Conservation (phyloP, 1,284 basidiomycete genomes). For the Polyporus tsugae region DNA sequence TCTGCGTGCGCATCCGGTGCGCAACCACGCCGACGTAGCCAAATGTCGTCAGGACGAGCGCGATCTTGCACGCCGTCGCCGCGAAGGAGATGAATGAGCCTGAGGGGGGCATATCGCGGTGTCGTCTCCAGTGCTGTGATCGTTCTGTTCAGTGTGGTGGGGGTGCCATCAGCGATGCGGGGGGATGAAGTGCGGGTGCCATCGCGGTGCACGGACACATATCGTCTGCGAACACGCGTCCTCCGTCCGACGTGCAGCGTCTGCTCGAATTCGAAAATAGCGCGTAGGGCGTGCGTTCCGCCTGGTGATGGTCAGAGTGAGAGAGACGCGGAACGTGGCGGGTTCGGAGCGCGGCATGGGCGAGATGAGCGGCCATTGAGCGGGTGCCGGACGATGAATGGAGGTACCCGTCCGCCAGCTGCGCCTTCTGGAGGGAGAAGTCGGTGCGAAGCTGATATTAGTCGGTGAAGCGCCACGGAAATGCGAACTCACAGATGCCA, state of each 20-base stretch:
- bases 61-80: slow-evolving; percentile 33
- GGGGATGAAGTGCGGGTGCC: slow-evolving; percentile 3
- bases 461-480: slow-evolving; percentile 14
- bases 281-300: slow-evolving; percentile 21
- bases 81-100: slow-evolving; percentile 30
- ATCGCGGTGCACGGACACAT: slow-evolving; percentile 18
- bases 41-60: slow-evolving; percentile 31
- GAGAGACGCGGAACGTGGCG: slow-evolving; percentile 13
- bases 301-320: slow-evolving; percentile 19
- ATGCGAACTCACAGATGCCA: background rate
- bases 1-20: slow-evolving; percentile 26
- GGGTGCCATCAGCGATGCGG: slow-evolving; percentile 19
- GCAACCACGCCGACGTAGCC: slow-evolving; percentile 29
- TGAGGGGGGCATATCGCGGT: slow-evolving; percentile 25
- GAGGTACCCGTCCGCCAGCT: background rate
- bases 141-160: slow-evolving; percentile 14
- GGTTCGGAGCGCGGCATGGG: slow-evolving; percentile 4
- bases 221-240: slow-evolving; percentile 21
- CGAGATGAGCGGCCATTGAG: slow-evolving; percentile 16
- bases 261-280: slow-evolving; percentile 18
- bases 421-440: slow-evolving; percentile 11
- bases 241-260: slow-evolving; percentile 24
- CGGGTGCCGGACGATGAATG: slow-evolving; percentile 3
- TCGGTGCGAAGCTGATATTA: background rate
- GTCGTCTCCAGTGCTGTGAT: slow-evolving; percentile 11